Base-by-base conservation (phyloP, 1,284 basidiomycete genomes). In the Ceratobasidium theobromae region DNA sequence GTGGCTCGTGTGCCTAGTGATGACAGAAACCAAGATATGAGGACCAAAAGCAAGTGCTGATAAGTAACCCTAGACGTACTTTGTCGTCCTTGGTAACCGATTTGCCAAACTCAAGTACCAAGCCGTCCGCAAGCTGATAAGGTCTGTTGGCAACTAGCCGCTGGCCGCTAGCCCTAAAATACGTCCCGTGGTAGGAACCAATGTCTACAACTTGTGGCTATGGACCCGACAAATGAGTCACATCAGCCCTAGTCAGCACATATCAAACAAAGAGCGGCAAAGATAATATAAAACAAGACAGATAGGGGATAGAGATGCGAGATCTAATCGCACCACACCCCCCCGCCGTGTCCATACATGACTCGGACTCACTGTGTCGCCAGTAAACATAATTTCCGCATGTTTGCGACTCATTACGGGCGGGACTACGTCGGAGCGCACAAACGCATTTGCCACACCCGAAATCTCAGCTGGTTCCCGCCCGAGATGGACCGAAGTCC, bases 51-150 rank as follows among this genome's bases (percentile, higher is more conserved):
- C 16, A 8, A 38, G 16, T 8, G 16, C 32, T 45, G 6, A 6
- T 21, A 45, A 45, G 18, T 21, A 21, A 45, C 9, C 5, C 27
- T 11, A 18, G n/a, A 57, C 54, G 41, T 43, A 60, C 55, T 30
- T 60, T 60, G 5, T 60, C 55, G 30, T 60, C 55, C 45, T 60
- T 60, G 55, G 55, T 60, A 27, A 60, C 55, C 45, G 55, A 60
- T 43, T 60, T 60, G 43, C 55, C 55, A 58, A 58, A 58, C 27
- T 55, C 55, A 27, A 60, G 43, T 4, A 60, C 45, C 27, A 38
- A 49, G 9, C 55, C 55, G 18, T 60, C 55, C 43, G 28, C 14
- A 28, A 60, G 55, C 30, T 9, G 43, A 35, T 60, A 60, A 46
- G 45, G 45, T 38, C 41, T 32, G 38, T 60, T 46, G 16, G 32